Evolutionary conservation across 2,329 filamentous ascomycete species (phyloP).

Genomic region (Penicillium sp.): DNA sequence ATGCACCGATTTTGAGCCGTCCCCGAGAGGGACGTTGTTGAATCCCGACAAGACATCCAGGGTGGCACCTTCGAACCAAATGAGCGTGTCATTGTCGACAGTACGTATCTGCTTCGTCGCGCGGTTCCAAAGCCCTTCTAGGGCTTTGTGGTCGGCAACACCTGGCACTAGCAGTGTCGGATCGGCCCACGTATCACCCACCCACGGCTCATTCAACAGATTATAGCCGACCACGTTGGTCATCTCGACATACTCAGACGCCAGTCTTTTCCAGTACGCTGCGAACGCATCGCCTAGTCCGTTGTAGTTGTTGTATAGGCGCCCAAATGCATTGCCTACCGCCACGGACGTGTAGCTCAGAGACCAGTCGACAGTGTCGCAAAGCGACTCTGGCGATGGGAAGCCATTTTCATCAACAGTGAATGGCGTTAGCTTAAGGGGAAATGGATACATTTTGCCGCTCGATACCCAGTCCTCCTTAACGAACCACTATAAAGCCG

Average conservation of each 20-base stretch:
- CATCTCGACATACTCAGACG: slow-evolving; percentile 11
- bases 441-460: slow-evolving; percentile 16
- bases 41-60: slow-evolving; percentile 16
- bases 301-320: slow-evolving; percentile 21
- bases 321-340: slow-evolving; percentile 18
- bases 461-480: slow-evolving; percentile 14
- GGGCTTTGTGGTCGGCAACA: slow-evolving; percentile 16
- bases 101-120: slow-evolving; percentile 15
- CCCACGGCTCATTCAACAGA: slow-evolving; percentile 19
- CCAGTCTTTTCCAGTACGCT: slow-evolving; percentile 19
- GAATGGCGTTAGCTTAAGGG: slow-evolving; percentile 13
- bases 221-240: slow-evolving; percentile 17
- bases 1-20: slow-evolving; percentile 20
- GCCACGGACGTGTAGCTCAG: slow-evolving; percentile 18
- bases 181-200: slow-evolving; percentile 16
- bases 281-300: slow-evolving; percentile 19
- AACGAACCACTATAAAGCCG: slow-evolving; percentile 13
- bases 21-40: slow-evolving; percentile 19
- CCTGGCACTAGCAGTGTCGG: slow-evolving; percentile 16
- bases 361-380: slow-evolving; percentile 14
- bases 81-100: slow-evolving; percentile 17
- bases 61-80: slow-evolving; percentile 19
- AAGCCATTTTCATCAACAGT: slow-evolving; percentile 11
- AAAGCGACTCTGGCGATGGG: slow-evolving; percentile 13
- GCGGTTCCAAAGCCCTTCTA: slow-evolving; percentile 17